Base-by-base conservation (phyloP, 345 rosid genomes). In the Salix koriyanagi region DNA sequence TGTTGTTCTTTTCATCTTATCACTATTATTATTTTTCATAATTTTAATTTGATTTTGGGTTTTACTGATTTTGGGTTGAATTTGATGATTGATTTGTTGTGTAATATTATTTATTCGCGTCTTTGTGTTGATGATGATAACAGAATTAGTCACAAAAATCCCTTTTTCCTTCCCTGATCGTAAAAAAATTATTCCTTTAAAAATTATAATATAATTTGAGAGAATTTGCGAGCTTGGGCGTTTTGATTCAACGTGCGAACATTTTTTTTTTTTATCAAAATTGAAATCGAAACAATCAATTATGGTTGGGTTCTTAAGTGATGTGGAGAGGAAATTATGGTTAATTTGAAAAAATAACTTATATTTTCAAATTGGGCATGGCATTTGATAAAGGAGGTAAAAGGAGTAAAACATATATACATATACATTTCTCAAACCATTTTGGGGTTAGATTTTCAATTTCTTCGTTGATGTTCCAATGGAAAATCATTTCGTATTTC, bases 1-100 rank as follows among this genome's bases (percentile, higher is more conserved):
- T 76, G 96, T 91, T 78, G 92, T 84, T 80, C 75, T 81, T 52
- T 71, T 87, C 92, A 82, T 82, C 72, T 79, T 72, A 64, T 71
- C 54, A 64, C 44, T 67, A 37, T 26, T 52, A 67, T 12, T 19
- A 21, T 37, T 26, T 16, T 39, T 6, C 21, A 56, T 50, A 64
- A 66, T 66, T 77, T 46, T 9, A 68, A 34, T 78, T 36, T 42
- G 18, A 56, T 75, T 75, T 23, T 41, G 58, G 37, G 52, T 10
- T 56, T 10, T 37, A 16, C 7, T 36, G 67, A 64, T 77, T 46
- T 26, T 13, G 32, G 2, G 5, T 41, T 41, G 9, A 69, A 69
- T 36, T 13, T 26, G 19, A 65, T 26, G 36, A 65, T 16, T 28
- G 41, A 58, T n/a, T 58, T 58, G 62, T 58, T 58, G 62, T 58